These are phyloP conservation scores for Chenopodium suecicum DNA, from an alignment of 148 eudicot genomes.

Conservation along the genomic window DNA sequence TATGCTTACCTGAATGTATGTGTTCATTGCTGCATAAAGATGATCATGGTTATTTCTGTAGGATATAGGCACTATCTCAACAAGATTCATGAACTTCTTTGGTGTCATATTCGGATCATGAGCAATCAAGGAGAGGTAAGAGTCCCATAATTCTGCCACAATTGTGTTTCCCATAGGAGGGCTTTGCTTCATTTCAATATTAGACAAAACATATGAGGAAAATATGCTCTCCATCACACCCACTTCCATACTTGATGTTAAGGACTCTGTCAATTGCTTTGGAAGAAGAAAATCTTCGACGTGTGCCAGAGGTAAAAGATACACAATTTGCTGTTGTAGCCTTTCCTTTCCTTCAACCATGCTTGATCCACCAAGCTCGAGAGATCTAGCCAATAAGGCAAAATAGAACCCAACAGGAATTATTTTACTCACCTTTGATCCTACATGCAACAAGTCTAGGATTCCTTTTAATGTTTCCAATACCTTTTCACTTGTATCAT, in stretches of 20 bases:
- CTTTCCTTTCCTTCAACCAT: conserved; percentile 25
- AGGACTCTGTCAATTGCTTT: conserved; percentile 16
- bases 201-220: conserved; percentile 39
- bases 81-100: conserved; percentile 54
- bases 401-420: conserved; percentile 85
- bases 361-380: conserved; percentile 47
- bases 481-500: conserved; percentile 21
- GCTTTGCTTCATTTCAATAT: conserved; percentile 34
- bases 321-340: conserved; percentile 57
- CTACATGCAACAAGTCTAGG: conserved; percentile 56
- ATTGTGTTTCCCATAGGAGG: conserved; percentile 38
- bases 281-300: conserved; percentile 69
- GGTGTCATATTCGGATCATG: conserved; percentile 42
- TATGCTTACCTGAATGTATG: conserved; percentile 56
- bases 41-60: conserved; percentile 71
- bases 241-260: conserved; percentile 44
- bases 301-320: conserved; percentile 58
- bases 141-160: conserved; percentile 85
- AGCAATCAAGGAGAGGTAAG: conserved; percentile 54
- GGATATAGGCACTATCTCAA: conserved; percentile 61
- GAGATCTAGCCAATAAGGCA: conserved; percentile 50
- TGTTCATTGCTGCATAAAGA: conserved; percentile 66
- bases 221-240: conserved; percentile 62
- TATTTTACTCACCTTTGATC: conserved; percentile 47
- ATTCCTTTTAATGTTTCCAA: conserved; percentile 44